Evolutionary conservation across 768 basidiomycete genomes (phyloP).

Genomic region (Lyophyllum semitale): DNA sequence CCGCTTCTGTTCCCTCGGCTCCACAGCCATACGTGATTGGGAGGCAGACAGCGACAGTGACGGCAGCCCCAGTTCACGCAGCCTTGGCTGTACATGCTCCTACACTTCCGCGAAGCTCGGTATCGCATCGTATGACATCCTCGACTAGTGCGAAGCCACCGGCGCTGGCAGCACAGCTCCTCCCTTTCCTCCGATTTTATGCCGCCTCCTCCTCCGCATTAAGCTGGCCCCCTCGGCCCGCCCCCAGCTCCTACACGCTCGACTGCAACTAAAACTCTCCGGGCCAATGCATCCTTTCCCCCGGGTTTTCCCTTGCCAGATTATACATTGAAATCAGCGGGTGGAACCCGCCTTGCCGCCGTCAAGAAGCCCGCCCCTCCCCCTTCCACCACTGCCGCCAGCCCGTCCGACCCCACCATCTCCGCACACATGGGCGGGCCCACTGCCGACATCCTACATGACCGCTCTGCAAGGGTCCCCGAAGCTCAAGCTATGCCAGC

Average conservation of each 20-base stretch:
- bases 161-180: conserved; percentile 61
- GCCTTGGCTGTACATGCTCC: conserved; percentile 58
- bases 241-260: conserved; percentile 43
- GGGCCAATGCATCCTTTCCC: conserved; percentile 91
- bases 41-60: conserved; percentile 40
- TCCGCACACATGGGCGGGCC: conserved; percentile 54
- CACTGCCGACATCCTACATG: conserved; percentile 64
- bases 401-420: conserved; percentile 36
- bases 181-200: not conserved
- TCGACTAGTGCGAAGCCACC: conserved; percentile 78
- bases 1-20: conserved; percentile 12
- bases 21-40: conserved; percentile 20
- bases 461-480: conserved; percentile 77
- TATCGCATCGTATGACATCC: conserved; percentile 73
- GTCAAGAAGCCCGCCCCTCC: conserved; percentile 67
- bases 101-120: conserved; percentile 40
- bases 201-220: too few species aligned
- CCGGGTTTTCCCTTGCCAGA: conserved; percentile 93
- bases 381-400: conserved; percentile 21
- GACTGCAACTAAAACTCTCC: conserved; percentile 95
- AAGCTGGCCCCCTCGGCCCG: conserved; percentile 9
- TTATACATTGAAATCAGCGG: conserved; percentile 96
- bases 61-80: conserved; percentile 62
- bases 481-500: conserved; percentile 80
- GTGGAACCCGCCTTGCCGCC: conserved; percentile 85